phyloP scores from a whole-genome alignment of 73 alveolate genomes.

The Paramecium tetraurelia region DNA sequence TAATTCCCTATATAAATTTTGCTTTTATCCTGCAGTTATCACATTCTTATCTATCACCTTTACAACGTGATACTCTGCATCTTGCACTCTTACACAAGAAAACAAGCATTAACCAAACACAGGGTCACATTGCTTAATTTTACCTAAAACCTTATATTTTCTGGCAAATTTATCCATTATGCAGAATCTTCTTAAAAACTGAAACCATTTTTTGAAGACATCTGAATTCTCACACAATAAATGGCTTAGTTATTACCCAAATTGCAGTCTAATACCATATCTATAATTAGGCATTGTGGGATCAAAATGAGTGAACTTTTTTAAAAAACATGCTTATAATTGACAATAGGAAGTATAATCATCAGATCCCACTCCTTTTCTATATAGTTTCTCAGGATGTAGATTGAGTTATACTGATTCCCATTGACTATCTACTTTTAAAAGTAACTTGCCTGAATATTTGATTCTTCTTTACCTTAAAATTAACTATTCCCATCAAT shows the following conservation, averaged over 20 bases:
- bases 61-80: conserved; percentile 16
- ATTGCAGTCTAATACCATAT: conserved; percentile 28
- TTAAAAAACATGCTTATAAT: conserved; percentile 31
- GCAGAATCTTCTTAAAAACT: conserved; percentile 50
- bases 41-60: background rate
- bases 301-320: conserved; percentile 36
- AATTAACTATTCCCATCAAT: background rate
- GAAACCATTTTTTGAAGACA: conserved; percentile 51
- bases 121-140: background rate
- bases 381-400: background rate
- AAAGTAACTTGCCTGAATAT: background rate
- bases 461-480: background rate
- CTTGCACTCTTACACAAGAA: background rate
- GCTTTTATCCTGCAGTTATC: background rate
- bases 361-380: background rate
- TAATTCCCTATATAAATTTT: background rate
- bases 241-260: background rate
- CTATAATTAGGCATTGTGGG: background rate
- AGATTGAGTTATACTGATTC: background rate
- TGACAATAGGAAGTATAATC: background rate
- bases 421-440: conserved; percentile 1
- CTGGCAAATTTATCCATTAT: conserved; percentile 53
- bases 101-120: background rate
- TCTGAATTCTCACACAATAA: background rate
- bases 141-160: conserved; percentile 28